Evolutionary conservation across 805 yeast genomes (phyloP).

Genomic region (Hanseniaspora clermontiae): DNA sequence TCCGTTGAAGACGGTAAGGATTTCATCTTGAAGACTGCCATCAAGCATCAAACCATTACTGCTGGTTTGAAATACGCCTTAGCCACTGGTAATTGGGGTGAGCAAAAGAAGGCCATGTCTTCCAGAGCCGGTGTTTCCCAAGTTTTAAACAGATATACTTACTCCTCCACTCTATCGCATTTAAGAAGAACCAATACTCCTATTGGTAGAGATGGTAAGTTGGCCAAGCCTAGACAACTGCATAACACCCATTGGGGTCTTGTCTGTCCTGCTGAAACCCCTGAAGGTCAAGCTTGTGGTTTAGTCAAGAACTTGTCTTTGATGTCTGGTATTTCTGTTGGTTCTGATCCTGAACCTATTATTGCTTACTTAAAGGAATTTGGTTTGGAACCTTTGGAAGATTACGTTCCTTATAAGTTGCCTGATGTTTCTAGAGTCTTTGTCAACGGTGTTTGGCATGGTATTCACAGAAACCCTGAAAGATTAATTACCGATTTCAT

Average conservation of each 20-base stretch:
- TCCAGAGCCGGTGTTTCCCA: constrained; percentile 99
- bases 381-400: constrained; percentile 98
- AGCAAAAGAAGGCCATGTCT: constrained; percentile 97
- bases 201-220: constrained; percentile 97
- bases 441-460: constrained; percentile 99
- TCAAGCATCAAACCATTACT: constrained; percentile 91
- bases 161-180: constrained; percentile 96
- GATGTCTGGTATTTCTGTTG: constrained; percentile 96
- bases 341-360: constrained; percentile 93
- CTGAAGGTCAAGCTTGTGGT: constrained; percentile 99
- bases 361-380: constrained; percentile 88
- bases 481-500: constrained; percentile 81
- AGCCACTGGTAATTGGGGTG: constrained; percentile 99
- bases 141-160: constrained; percentile 93
- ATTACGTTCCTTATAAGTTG: constrained; percentile 82
- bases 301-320: constrained; percentile 88
- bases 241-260: constrained; percentile 99
- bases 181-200: constrained; percentile 98
- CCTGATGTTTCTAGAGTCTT: constrained; percentile 88
- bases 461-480: constrained; percentile 95
- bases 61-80: constrained; percentile 94
- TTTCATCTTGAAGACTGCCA: constrained; percentile 90
- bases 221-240: constrained; percentile 96
- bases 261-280: constrained; percentile 99
- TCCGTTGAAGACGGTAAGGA: constrained; percentile 97